Conservation (phyloP, 345 rosid species). For the Eucalyptus globulus region DNA sequence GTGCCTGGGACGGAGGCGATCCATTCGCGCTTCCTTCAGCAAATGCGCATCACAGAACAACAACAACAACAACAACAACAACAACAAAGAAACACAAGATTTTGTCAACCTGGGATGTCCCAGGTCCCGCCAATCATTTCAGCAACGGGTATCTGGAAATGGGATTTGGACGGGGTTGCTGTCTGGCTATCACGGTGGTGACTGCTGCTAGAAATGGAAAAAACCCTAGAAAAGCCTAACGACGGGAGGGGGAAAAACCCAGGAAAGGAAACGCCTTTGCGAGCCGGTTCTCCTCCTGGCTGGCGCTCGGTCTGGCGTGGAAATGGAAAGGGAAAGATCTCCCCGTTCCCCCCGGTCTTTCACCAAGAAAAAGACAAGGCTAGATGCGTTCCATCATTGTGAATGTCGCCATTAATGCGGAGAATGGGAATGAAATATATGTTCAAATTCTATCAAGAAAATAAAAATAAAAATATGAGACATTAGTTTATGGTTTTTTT, state of each 20-base stretch:
- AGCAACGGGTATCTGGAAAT: not conserved
- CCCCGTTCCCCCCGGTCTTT: not conserved
- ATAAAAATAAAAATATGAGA: not conserved
- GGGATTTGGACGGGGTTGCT: not conserved
- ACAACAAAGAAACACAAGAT: not conserved
- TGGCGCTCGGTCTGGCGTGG: not conserved
- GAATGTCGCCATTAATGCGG: not conserved
- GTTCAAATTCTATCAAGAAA: not conserved
- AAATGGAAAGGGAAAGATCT: not conserved
- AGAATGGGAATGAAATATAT: not conserved
- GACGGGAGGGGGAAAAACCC: not conserved
- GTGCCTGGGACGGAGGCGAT: constrained; percentile 34
- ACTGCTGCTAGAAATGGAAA: not conserved
- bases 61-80: not conserved
- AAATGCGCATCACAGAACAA: not conserved
- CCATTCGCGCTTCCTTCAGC: constrained; percentile 7
- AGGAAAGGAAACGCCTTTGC: not conserved
- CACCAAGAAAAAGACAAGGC: not conserved
- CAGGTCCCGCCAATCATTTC: not conserved
- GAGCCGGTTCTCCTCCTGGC: not conserved
- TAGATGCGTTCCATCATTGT: not conserved
- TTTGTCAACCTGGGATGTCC: not conserved
- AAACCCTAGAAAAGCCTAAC: not conserved
- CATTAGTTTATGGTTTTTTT: not conserved
- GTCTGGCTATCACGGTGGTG: not conserved